These are phyloP conservation scores for Diutina siamensis DNA, from an alignment of 1,139 yeast genomes.

Conservation along the genomic window DNA sequence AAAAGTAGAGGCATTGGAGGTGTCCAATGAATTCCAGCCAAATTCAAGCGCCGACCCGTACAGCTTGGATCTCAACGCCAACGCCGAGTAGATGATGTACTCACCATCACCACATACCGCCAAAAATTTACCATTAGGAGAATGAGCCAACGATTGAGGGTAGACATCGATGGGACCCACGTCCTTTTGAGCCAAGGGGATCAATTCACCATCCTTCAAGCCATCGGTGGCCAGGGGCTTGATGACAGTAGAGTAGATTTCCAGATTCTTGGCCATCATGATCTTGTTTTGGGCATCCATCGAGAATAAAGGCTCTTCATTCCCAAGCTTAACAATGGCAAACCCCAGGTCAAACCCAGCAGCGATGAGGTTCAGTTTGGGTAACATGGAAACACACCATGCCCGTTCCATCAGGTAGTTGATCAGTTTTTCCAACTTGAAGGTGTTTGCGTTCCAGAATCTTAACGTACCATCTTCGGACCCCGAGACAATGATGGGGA, in stretches of 20 bases:
- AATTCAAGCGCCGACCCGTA: constrained; percentile 87
- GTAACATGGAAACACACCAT: constrained; percentile 84
- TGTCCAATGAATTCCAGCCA: constrained; percentile 83
- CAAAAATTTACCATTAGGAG: constrained; percentile 96
- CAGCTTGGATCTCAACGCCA: constrained; percentile 95
- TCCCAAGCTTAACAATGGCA: constrained; percentile 77
- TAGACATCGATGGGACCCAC: constrained; percentile 86
- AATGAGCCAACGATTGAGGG: constrained; percentile 78
- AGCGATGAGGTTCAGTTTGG: constrained; percentile 71
- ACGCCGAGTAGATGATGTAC: constrained; percentile 87
- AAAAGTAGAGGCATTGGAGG: constrained; percentile 54
- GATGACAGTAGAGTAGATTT: constrained; percentile 74
- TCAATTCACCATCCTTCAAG: constrained; percentile 68
- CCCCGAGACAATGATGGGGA: constrained; percentile 78
- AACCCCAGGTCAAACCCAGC: constrained; percentile 94
- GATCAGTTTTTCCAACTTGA: constrained; percentile 78
- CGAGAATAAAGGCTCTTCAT: constrained; percentile 86
- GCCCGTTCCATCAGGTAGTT: constrained; percentile 90
- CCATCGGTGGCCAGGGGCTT: constrained; percentile 54
- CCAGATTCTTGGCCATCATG: constrained; percentile 85
- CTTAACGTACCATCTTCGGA: constrained; percentile 75
- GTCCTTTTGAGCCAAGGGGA: constrained; percentile 73
- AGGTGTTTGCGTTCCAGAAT: constrained; percentile 72
- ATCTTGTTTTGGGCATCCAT: constrained; percentile 90
- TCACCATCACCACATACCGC: constrained; percentile 98